phyloP scores from a whole-genome alignment of 257 asterid species.

The Solanum stenotomum region DNA sequence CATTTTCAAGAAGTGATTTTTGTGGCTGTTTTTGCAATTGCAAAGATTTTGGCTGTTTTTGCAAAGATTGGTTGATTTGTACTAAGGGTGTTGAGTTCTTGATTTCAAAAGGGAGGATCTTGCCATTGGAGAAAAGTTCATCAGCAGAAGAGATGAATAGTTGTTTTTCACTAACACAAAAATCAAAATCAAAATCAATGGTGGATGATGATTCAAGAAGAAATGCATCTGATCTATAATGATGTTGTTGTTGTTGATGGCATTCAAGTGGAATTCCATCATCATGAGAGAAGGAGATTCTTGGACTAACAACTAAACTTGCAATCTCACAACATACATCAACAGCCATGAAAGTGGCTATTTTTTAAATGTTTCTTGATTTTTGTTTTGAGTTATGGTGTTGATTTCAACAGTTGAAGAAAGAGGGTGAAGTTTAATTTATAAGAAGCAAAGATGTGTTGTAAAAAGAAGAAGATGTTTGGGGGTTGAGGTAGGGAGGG shows the following conservation, averaged over 20 bases:
- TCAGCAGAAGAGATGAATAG: constrained; percentile 59
- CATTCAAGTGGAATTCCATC: constrained; percentile 34
- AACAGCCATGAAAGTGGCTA: constrained; percentile 38
- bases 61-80: constrained; percentile 3
- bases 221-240: constrained; percentile 22
- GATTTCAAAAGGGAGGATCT: constrained; percentile 59
- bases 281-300: constrained; percentile 73
- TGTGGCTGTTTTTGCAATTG: neutral
- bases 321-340: constrained; percentile 52
- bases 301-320: constrained; percentile 41
- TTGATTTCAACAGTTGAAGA: neutral
- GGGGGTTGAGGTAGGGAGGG: neutral
- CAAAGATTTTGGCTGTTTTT: neutral
- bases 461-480: constrained; percentile 21
- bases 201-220: constrained; percentile 37
- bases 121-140: constrained; percentile 75
- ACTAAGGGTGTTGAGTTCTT: constrained; percentile 14
- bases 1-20: neutral
- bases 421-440: neutral
- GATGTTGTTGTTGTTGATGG: neutral
- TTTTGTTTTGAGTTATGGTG: neutral
- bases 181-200: constrained; percentile 47
- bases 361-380: neutral
- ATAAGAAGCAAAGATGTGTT: neutral
- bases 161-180: constrained; percentile 23